These are phyloP conservation scores for Cordyceps fumosorosea DNA, from an alignment of 2,329 filamentous ascomycete species.

Conservation along the genomic window DNA sequence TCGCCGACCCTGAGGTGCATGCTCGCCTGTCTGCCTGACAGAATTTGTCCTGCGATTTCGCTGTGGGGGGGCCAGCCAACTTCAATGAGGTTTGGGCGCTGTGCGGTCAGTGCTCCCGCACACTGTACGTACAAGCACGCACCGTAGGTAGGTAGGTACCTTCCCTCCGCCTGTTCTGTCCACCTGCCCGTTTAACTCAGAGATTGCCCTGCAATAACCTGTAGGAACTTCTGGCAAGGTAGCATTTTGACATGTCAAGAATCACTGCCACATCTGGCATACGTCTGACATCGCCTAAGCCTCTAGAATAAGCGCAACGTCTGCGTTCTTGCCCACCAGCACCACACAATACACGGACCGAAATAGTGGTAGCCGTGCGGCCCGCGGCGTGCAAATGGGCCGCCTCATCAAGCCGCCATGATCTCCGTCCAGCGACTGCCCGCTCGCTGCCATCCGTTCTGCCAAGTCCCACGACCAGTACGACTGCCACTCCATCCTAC, in stretches of 20 bases:
- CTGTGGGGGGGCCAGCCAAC: too few species aligned
- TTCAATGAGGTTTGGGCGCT: too few species aligned
- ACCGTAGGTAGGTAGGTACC: too few species aligned
- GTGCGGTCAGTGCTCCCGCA: too few species aligned
- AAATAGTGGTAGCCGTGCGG: neutral
- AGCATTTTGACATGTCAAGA: neutral
- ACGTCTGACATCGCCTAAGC: neutral
- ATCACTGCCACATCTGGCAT: neutral
- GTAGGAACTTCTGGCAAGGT: neutral
- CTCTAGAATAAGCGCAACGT: neutral
- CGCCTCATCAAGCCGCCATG: neutral
- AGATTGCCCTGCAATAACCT: too few species aligned
- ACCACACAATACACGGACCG: neutral
- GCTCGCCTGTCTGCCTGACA: too few species aligned
- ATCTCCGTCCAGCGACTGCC: neutral
- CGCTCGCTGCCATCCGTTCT: neutral
- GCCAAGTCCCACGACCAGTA: neutral
- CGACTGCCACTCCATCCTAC: neutral
- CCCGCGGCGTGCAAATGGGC: neutral
- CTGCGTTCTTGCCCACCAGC: neutral
- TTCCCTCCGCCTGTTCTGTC: too few species aligned
- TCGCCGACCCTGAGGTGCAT: too few species aligned
- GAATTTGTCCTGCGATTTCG: too few species aligned
- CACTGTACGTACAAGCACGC: too few species aligned
- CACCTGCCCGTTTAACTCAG: too few species aligned